Evolutionary conservation across 371 early-diverging fungal genomes (phyloP), one percentile per base, ranked within the genome.

Genomic region (Actinomucor elegans): DNA sequence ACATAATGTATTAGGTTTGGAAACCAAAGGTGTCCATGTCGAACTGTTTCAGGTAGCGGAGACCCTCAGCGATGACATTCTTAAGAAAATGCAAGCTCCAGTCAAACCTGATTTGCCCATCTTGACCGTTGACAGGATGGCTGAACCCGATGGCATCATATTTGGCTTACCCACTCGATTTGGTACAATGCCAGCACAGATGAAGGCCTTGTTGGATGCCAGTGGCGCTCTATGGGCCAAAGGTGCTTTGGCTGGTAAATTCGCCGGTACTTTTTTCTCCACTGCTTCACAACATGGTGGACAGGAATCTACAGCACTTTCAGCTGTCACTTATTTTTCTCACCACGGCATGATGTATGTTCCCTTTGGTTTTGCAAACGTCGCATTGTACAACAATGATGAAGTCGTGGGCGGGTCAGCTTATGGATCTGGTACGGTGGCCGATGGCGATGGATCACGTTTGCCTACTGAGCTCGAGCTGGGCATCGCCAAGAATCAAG

Each of bases 281-380:
- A 87, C 92, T 5, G 85, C 76, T 4, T 72, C 84, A 29, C 75
- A 70, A 61, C 80, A 81, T 55, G 91, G 90, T 43, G 93, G 92
- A 5, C 85, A 85, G 65, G 92, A 90, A 61, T 69, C 76, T 5
- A 88, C 90, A 1, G 85, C 85, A 1, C 66, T 80, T n/a, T 78
- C 85, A 18, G 70, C 86, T 33, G 41, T 94, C 29, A 75, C 87
- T 11, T 82, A 80, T 52, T 78, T 91, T 36, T 83, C 78, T 14
- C 93, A 93, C 67, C 92, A 89, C 52, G 94, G 94, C 5, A 77
- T 93, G 55, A 71, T 81, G 37, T 93, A 81, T 53, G 89, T 93
- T n/a, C 91, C 94, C 2, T 64, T 90, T 53, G 90, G 90, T 7
- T 86, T 70, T 48, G 64, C 75, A 8, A 75, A 72, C 54, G 47